These are phyloP conservation scores for Fusarium sp. DNA, from an alignment of 2,329 filamentous ascomycete species.

Conservation along the genomic window DNA sequence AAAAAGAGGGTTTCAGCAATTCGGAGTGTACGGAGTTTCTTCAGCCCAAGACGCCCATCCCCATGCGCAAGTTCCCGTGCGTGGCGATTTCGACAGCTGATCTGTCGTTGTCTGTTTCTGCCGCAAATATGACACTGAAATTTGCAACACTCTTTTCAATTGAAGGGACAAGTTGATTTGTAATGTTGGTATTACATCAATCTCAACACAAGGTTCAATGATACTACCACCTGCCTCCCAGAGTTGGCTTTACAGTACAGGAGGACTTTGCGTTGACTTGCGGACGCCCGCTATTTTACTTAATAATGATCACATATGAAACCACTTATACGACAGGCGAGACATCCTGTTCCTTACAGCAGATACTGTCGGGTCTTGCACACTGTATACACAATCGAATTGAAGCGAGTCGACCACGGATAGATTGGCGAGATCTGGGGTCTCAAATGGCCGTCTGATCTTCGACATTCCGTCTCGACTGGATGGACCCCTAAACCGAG, in stretches of 20 bases:
- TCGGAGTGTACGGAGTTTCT: neutral
- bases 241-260: neutral
- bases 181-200: constrained; percentile 34
- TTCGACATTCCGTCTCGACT: neutral
- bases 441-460: constrained; percentile 8
- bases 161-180: constrained; percentile 27
- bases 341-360: neutral
- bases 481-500: constrained; percentile 5
- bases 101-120: neutral
- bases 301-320: neutral
- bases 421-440: constrained; percentile 39
- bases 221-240: neutral
- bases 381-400: neutral
- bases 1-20: constrained; percentile 8
- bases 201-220: constrained; percentile 3
- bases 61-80: constrained; percentile 24
- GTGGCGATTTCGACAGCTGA: constrained; percentile 32
- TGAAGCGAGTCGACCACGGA: constrained; percentile 17
- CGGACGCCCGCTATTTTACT: too few relatives aligned
- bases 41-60: neutral
- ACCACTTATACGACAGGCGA: constrained; percentile 2
- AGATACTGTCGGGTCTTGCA: neutral
- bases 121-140: constrained; percentile 8
- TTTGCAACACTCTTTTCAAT: constrained; percentile 15
- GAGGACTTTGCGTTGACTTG: neutral